Evolutionary conservation across 352 stramenopile genomes (phyloP).

Genomic region (Pythium phragmitis): DNA sequence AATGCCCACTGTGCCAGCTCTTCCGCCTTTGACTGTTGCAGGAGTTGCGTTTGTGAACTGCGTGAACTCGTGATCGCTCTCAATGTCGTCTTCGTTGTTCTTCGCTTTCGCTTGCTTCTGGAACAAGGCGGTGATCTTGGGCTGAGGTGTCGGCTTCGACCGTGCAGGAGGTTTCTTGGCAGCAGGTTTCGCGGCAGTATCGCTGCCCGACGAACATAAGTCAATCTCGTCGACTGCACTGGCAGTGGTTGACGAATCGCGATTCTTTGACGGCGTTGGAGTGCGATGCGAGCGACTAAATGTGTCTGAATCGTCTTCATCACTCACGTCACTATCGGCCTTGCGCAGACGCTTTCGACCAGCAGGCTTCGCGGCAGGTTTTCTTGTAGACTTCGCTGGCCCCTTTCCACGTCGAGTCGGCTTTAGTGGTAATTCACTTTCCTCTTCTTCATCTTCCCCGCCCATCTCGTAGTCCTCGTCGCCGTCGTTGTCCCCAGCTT

Average conservation of each 20-base stretch:
- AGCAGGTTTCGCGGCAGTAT: not conserved
- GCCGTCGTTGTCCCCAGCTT: constrained; percentile 48
- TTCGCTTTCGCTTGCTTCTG: constrained; percentile 19
- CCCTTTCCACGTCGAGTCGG: constrained; percentile 16
- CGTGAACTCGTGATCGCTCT: constrained; percentile 72
- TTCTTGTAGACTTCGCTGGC: constrained; percentile 9
- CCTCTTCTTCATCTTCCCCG: constrained; percentile 39
- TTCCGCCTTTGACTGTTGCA: constrained; percentile 2
- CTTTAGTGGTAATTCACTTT: constrained; percentile 39
- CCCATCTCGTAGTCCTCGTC: constrained; percentile 65
- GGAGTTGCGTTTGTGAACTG: constrained; percentile 34
- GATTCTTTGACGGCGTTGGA: constrained; percentile 22
- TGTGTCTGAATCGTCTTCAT: constrained; percentile 9
- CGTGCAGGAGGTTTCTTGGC: constrained; percentile 20
- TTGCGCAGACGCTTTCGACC: constrained; percentile 24
- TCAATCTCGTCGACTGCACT: constrained; percentile 23
- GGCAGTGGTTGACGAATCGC: constrained; percentile 21
- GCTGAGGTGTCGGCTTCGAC: constrained; percentile 41
- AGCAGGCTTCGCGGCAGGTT: constrained; percentile 4
- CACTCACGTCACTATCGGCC: constrained; percentile 18
- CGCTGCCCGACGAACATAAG: constrained; percentile 43
- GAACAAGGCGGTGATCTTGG: constrained; percentile 65
- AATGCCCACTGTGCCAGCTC: not conserved
- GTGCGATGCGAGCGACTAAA: not conserved
- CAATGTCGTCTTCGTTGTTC: constrained; percentile 52